Evolutionary conservation across 805 yeast genomes (phyloP), one percentile per base, ranked within the genome.

Genomic region (Zygotorulaspora danielsina): DNA sequence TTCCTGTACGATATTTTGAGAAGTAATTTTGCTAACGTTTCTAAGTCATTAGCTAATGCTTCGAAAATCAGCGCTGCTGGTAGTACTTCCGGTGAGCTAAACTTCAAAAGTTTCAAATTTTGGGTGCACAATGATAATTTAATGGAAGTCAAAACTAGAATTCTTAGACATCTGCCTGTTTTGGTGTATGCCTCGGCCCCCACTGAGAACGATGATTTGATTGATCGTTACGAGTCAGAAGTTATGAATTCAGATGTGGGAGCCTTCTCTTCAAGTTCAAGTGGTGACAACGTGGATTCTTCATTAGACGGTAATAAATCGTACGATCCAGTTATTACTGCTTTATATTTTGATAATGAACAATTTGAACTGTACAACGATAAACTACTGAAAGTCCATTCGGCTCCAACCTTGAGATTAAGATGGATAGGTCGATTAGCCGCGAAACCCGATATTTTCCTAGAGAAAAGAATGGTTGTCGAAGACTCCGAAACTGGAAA

Each of bases 51-150:
- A 35, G 64, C 70, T 2, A 41, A 55, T 54, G 70, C 63, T 59
- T 70, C 65, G 19, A 54, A 53, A 29, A 36, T 60, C 18, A 54
- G 55, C 26, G 57, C 57, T 12, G 50, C 49, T 12, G 49, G 52
- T 25, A 68, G 69, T 40, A 56, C 56, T 33, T 42, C 36, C n/a
- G 42, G 45, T 6, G 61, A 61, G 25, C 46, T 55, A 24, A 65
- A 64, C 35, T 59, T 79, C 53, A 69, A 81, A 70, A 80, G 86
- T 11, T 79, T 81, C 64, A 87, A 85, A 66, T 90, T 90, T 64
- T 90, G 98, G 98, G 75, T 93, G 31, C 97, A 90, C 61, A 89
- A 90, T n/a, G 98, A 93, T 53, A 84, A 87, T 60, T 61, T 93
- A 59, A 89, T 90, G 96, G 97, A 90, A 66, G 96, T 89, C 40